Conservation (phyloP, 176 grass and related monocot species). For the Elaeis guineensis region DNA sequence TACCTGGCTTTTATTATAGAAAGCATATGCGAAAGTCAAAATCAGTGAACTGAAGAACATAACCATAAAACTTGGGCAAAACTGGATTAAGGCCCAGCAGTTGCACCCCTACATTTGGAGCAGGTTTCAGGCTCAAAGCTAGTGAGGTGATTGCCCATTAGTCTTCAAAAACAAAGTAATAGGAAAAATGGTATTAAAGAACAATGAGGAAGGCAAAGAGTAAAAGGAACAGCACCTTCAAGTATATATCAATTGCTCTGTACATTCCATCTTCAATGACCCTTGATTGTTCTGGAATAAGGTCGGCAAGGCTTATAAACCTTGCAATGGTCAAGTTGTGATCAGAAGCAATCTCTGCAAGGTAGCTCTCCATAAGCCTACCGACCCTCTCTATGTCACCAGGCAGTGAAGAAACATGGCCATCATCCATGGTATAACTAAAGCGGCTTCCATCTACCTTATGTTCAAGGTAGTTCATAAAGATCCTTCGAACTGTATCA, state of each 20-base stretch:
- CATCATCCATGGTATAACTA: constrained; percentile 69
- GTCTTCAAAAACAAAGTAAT: too few species aligned
- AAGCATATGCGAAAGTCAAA: too few species aligned
- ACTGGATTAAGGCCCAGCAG: too few species aligned
- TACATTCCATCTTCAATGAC: constrained; percentile 92
- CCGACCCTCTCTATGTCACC: constrained; percentile 38
- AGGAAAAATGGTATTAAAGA: too few species aligned
- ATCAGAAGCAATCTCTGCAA: constrained; percentile 75
- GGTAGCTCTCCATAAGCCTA: constrained; percentile 78
- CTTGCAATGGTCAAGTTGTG: constrained; percentile 46
- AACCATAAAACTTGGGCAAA: too few species aligned
- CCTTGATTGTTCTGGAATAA: constrained; percentile 69
- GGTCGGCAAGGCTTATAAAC: constrained; percentile 53
- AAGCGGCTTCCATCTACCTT: constrained; percentile 40
- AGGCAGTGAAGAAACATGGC: constrained; percentile 41
- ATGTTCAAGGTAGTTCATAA: constrained; percentile 68
- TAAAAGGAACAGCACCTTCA: constrained; percentile 41
- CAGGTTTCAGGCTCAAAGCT: too few species aligned
- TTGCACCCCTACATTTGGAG: too few species aligned
- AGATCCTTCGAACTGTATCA: constrained; percentile 64
- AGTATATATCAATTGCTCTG: constrained; percentile 86
- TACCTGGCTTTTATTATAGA: too few species aligned
- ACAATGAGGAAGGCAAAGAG: too few species aligned
- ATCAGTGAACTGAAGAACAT: too few species aligned
- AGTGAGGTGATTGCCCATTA: too few species aligned